Evolutionary conservation across 129 eudicot species (phyloP).

Genomic region (Centrapalus pauciflorus): DNA sequence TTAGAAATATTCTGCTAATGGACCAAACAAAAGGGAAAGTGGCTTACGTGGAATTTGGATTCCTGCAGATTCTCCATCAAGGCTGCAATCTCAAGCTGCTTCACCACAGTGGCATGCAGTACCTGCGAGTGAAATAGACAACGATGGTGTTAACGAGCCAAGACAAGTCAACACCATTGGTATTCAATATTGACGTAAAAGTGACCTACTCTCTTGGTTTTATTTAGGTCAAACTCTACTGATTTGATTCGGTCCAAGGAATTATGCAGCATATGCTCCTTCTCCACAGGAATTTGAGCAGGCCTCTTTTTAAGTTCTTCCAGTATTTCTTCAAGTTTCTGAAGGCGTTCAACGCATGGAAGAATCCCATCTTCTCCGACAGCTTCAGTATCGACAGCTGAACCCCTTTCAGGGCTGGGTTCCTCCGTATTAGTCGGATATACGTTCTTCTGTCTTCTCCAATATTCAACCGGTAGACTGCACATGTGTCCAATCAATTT

Average conservation of each 20-base stretch:
- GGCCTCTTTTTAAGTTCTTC: slow-evolving; percentile 67
- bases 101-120: slow-evolving; percentile 65
- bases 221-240: slow-evolving; percentile 74
- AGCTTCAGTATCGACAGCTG: slow-evolving; percentile 30
- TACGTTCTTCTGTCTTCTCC: slow-evolving; percentile 47
- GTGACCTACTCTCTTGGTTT: slow-evolving; percentile 62
- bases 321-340: slow-evolving; percentile 55
- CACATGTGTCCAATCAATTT: slow-evolving; percentile 36
- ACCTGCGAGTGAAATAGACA: slow-evolving; percentile 33
- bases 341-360: slow-evolving; percentile 81
- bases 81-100: slow-evolving; percentile 61
- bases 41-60: slow-evolving; percentile 54
- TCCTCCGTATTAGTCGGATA: slow-evolving; percentile 47
- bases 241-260: slow-evolving; percentile 81
- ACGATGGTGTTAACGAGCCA: background rate
- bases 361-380: slow-evolving; percentile 32
- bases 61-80: slow-evolving; percentile 54
- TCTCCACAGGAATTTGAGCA: slow-evolving; percentile 71
- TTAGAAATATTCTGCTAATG: background rate
- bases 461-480: slow-evolving; percentile 32
- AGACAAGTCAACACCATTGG: too few species aligned
- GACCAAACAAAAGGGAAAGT: background rate
- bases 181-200: background rate
- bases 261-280: slow-evolving; percentile 67
- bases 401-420: slow-evolving; percentile 17